phyloP scores from a whole-genome alignment of 2,329 filamentous ascomycete species.

The Ilyonectria robusta region DNA sequence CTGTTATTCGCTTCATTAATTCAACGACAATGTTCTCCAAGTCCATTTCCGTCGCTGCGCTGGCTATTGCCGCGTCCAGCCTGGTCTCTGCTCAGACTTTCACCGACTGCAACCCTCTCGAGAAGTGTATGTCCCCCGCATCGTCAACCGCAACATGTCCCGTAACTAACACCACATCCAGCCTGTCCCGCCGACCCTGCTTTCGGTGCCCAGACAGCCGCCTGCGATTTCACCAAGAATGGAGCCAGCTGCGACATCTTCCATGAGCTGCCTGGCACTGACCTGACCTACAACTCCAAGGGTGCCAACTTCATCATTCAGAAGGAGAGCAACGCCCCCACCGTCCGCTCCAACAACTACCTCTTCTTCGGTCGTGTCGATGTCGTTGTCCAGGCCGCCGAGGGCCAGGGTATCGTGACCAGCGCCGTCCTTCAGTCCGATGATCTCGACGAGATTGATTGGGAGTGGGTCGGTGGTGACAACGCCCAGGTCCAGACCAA shows the following conservation, averaged over 20 bases:
- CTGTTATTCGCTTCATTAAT: constrained; percentile 8
- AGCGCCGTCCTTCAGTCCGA: constrained; percentile 92
- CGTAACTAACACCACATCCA: constrained; percentile 42
- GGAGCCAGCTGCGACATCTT: constrained; percentile 72
- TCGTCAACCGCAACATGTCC: not conserved
- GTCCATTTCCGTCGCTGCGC: constrained; percentile 59
- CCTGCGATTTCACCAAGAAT: constrained; percentile 81
- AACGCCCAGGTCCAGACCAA: constrained; percentile 85
- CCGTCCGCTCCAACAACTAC: constrained; percentile 85
- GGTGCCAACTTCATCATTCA: constrained; percentile 78
- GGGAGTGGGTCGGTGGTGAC: constrained; percentile 92
- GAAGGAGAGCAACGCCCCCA: constrained; percentile 75
- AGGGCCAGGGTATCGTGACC: constrained; percentile 89
- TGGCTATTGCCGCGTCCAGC: constrained; percentile 64
- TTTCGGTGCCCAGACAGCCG: constrained; percentile 70
- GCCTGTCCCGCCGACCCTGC: constrained; percentile 83
- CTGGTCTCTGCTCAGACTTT: constrained; percentile 69
- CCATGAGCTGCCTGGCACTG: constrained; percentile 62
- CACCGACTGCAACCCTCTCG: constrained; percentile 68
- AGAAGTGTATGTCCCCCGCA: constrained; percentile 60
- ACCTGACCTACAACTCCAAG: constrained; percentile 61
- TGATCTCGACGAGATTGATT: constrained; percentile 89
- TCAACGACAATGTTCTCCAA: constrained; percentile 59
- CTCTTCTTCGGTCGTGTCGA: constrained; percentile 97
- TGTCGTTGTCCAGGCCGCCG: constrained; percentile 82